These are phyloP conservation scores for baker's yeast (Saccharomyces cerevisiae) DNA, from an alignment of 805 yeast species.

Conservation along the genomic window DNA sequence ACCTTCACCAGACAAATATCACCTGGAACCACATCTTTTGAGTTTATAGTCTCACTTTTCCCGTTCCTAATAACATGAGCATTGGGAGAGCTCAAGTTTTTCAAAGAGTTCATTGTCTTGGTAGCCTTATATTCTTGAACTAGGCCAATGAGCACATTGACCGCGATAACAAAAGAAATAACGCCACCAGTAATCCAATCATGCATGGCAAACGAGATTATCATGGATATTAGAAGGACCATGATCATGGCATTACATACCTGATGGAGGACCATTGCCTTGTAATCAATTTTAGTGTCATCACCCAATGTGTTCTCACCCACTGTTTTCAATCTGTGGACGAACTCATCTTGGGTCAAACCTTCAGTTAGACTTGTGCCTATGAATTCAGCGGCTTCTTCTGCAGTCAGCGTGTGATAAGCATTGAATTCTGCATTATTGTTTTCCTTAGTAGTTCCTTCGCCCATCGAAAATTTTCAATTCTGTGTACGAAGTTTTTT, in stretches of 20 bases:
- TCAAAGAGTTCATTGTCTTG: constrained; percentile 86
- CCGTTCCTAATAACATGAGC: constrained; percentile 83
- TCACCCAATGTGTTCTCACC: constrained; percentile 80
- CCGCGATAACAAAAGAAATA: constrained; percentile 79
- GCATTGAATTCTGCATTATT: constrained; percentile 16
- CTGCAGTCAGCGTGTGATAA: constrained; percentile 51
- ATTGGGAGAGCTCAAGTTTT: constrained; percentile 86
- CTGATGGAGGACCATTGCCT: constrained; percentile 71
- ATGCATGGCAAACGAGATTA: constrained; percentile 78
- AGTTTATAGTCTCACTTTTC: constrained; percentile 62
- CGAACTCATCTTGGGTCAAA: constrained; percentile 53
- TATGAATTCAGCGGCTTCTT: constrained; percentile 52
- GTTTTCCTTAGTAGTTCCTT: not conserved
- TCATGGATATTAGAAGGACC: constrained; percentile 81
- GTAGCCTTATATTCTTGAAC: constrained; percentile 94
- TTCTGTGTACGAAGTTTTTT: not conserved
- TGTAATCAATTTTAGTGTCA: constrained; percentile 60
- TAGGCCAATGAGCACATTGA: constrained; percentile 92
- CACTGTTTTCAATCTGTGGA: constrained; percentile 56
- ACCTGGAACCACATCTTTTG: constrained; percentile 87
- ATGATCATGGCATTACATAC: constrained; percentile 88
- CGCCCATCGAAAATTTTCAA: not conserved
- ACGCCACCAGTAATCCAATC: constrained; percentile 91
- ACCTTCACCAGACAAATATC: constrained; percentile 81
- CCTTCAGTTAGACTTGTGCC: constrained; percentile 57